Percentiles rank a stretch among this genome's conserved stretches.
Conservation (phyloP, 768 basidiomycete species). For the Coprinopsis sp. region DNA sequence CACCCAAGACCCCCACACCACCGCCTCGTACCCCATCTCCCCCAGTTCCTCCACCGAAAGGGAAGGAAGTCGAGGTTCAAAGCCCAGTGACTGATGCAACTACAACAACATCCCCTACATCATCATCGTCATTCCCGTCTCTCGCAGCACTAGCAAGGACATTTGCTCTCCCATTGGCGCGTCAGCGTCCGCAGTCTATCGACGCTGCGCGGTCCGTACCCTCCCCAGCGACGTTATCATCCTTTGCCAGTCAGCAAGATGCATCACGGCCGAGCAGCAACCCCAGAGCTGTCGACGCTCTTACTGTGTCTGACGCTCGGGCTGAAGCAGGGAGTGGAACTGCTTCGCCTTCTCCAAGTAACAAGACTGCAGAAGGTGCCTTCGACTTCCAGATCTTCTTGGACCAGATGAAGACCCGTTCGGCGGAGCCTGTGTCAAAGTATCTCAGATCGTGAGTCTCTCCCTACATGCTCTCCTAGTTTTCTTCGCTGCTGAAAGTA, state of each 20-base stretch:
- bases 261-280: constrained; percentile 2
- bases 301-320: constrained; percentile 19
- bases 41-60: constrained; percentile 30
- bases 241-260: constrained; percentile 49
- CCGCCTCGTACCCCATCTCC: constrained; percentile 32
- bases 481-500: neutral
- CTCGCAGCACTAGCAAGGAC: constrained; percentile 64
- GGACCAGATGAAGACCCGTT: constrained; percentile 86
- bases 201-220: constrained; percentile 57
- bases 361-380: constrained; percentile 34
- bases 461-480: neutral
- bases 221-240: constrained; percentile 51
- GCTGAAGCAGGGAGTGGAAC: constrained; percentile 21
- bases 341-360: constrained; percentile 24
- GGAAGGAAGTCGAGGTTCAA: constrained; percentile 28
- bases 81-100: constrained; percentile 13
- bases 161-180: constrained; percentile 43
- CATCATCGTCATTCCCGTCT: constrained; percentile 52
- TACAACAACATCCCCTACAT: constrained; percentile 20
- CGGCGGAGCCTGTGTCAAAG: constrained; percentile 90
- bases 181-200: constrained; percentile 54
- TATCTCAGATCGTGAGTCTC: constrained; percentile 89
- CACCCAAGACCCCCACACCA: constrained; percentile 24
- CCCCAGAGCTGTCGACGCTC: constrained; percentile 9
- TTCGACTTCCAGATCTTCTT: constrained; percentile 96